Percentiles rank a stretch among this genome's conserved stretches.
phyloP scores from a whole-genome alignment of 805 yeast genomes.

The Myxozyma udenii region DNA sequence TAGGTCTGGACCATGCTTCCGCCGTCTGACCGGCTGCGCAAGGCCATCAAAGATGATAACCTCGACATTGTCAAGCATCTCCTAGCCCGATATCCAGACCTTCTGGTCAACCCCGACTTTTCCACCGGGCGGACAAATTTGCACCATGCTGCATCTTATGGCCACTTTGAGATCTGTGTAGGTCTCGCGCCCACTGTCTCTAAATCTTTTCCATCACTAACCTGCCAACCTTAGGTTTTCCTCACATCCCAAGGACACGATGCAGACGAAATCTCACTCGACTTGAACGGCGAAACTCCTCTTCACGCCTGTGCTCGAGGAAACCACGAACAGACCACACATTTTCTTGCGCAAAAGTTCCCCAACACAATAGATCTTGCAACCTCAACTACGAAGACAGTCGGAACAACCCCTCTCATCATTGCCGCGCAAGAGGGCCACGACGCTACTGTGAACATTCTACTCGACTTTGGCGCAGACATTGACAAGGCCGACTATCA shows the following conservation, averaged over 20 bases:
- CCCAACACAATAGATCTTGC: slow-evolving; percentile 56
- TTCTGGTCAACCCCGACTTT: slow-evolving; percentile 61
- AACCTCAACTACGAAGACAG: slow-evolving; percentile 37
- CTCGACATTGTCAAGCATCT: slow-evolving; percentile 61
- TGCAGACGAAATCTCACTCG: slow-evolving; percentile 46
- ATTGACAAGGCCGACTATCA: slow-evolving; percentile 64
- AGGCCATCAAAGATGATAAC: slow-evolving; percentile 63
- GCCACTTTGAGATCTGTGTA: slow-evolving; percentile 61
- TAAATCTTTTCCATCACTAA: not conserved
- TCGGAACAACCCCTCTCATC: slow-evolving; percentile 48
- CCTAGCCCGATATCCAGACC: slow-evolving; percentile 63
- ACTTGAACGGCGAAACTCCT: slow-evolving; percentile 60
- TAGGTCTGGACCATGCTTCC: slow-evolving; percentile 47
- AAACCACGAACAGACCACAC: slow-evolving; percentile 70
- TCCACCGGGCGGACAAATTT: slow-evolving; percentile 76
- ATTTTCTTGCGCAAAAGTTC: slow-evolving; percentile 64
- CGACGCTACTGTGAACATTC: slow-evolving; percentile 58
- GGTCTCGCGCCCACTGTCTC: not conserved
- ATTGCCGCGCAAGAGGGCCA: slow-evolving; percentile 60
- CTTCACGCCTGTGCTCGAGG: slow-evolving; percentile 65
- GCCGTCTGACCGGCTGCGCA: slow-evolving; percentile 62
- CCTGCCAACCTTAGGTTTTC: slow-evolving; percentile 32
- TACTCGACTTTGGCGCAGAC: slow-evolving; percentile 75
- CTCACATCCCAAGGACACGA: slow-evolving; percentile 59
- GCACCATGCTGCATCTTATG: slow-evolving; percentile 76